Evolutionary conservation across 2,329 filamentous ascomycete genomes (phyloP), one percentile per base, ranked within the genome.

Genomic region (Sarocladium strictum): DNA sequence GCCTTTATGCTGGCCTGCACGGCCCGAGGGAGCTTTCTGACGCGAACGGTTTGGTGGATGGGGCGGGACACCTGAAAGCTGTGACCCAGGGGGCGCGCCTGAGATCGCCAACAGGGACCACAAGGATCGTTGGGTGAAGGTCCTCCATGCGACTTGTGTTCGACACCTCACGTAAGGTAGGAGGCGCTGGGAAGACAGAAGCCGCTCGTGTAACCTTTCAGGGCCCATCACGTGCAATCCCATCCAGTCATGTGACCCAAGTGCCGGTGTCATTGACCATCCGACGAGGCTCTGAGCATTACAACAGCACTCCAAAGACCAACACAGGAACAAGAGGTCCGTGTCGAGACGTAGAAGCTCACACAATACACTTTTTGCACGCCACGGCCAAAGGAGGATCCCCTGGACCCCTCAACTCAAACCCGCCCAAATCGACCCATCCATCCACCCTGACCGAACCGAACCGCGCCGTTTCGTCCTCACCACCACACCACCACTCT

Each of bases 391-490:
- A 47, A n/a, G 23, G 24, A 47, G 43, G 43, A 27, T 29, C 43
- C 43, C 43, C 24, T 47, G 43, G 38, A 23, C 12, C 43, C 43
- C 43, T 47, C 23, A 47, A 43, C 40, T 19, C 40, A 43, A 43
- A 43, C 21, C 24, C 24, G 4, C n/a, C 47, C 47, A 21, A 27
- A n/a, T n/a, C n/a, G n/a, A n/a, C 17, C 26, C 10, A 33, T 35
- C 47, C 27, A 33, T 21, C 47, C 47, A 51, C 47, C 33, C 29
- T 51, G 47, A 51, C 27, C 47, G 47, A 35, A 33, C 47, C 26
- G 29, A 51, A 32, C 47, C 47, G 47, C 47, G 27, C 47, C 27
- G 47, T 51, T 51, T 51, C 47, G 47, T 23, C 27, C 29, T 51
- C 29, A 51, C 47, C 29, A 35, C 47, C 26, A 35, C 47, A 27